Evolutionary conservation across 1,139 yeast genomes (phyloP), one percentile per base, ranked within the genome.

Genomic region (Yamadazyma buinensis): DNA sequence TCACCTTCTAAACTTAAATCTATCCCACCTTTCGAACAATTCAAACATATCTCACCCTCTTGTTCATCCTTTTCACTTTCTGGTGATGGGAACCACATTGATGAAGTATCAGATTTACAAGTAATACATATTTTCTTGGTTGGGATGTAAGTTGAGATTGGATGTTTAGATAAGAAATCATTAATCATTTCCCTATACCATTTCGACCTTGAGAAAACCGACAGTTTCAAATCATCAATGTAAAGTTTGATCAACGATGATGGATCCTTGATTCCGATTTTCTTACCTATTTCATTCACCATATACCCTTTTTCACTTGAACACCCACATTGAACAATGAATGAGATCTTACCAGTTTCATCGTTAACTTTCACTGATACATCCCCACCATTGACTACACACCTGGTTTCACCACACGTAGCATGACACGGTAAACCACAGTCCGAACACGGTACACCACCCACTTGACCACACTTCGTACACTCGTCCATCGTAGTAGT

Each of bases 321-420:
- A 4, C 7, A n/a, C 12, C 12, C 25, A 44, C 84, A 77, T 2
- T 61, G 43, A 11, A 75, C 43, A 3, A 59, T 54, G 1, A 79
- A 79, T 23, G 47, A 54, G 20, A 75, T 54, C 27, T 48, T 63
- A 0, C 81, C 81, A 11, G 41, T 37, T 3, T 41, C 38, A 4
- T 52, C 56, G 6, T 52, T 62, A 4, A 72, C 48, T 35, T 52
- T 59, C 2, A 31, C 32, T 8, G 34, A 28, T 23, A 36, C 35
- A 17, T 17, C 7, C 8, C 35, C 35, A 3, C 36, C 80, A n/a
- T 40, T 39, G 2, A 78, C 43, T 30, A 57, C 58, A 47, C 78
- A 78, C 2, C 80, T 78, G 13, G 76, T 42, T 29, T 55, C 75
- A 3, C 85, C 88, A 62, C 95, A 86, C 0, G 84, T 81, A 1